Evolutionary conservation across 148 eudicot genomes (phyloP).

Genomic region (Persicaria tinctoria): DNA sequence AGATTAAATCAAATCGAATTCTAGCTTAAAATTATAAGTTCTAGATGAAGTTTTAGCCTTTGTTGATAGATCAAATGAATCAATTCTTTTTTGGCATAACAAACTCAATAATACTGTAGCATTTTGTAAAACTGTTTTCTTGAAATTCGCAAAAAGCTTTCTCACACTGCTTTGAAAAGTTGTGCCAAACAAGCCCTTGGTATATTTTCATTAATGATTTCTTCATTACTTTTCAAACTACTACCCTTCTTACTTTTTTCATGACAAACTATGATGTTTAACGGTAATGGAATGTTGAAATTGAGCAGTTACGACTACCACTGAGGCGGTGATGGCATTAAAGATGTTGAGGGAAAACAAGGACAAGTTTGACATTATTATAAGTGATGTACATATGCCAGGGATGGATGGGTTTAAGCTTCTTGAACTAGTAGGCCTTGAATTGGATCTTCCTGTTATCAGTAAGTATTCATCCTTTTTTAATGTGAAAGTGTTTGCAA

Average conservation of each 20-base stretch:
- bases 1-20: too few relatives aligned
- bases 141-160: too few relatives aligned
- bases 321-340: slow-evolving; percentile 44
- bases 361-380: slow-evolving; percentile 47
- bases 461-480: slow-evolving; percentile 27
- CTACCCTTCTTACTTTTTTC: too few relatives aligned
- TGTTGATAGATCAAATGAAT: too few relatives aligned
- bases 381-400: slow-evolving; percentile 70
- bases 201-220: background rate
- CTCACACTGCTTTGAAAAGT: too few relatives aligned
- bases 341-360: slow-evolving; percentile 38
- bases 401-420: slow-evolving; percentile 69
- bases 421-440: slow-evolving; percentile 59
- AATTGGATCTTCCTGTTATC: slow-evolving; percentile 62
- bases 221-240: background rate
- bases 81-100: too few relatives aligned
- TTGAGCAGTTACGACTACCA: slow-evolving; percentile 46
- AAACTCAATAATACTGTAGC: too few relatives aligned
- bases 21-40: too few relatives aligned
- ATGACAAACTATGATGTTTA: background rate
- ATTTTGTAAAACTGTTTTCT: too few relatives aligned
- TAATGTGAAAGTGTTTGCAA: background rate
- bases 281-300: background rate
- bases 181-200: too few relatives aligned
- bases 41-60: too few relatives aligned